Conservation (phyloP, 164 flowering plant genomes). For the Stephania yunnanensis region DNA sequence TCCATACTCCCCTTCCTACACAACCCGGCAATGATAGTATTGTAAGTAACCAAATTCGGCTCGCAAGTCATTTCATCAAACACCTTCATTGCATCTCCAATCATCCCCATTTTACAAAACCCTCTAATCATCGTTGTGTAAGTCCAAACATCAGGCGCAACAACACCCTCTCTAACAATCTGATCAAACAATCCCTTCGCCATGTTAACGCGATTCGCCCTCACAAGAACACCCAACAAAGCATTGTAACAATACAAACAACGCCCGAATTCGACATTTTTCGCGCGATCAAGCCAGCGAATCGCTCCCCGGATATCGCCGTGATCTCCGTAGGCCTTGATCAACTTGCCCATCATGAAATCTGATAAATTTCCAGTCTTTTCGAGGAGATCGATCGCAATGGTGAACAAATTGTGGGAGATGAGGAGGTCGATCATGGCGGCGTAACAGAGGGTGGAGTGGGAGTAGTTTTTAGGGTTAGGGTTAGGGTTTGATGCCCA, state of each 20-base stretch:
- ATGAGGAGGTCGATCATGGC: conserved; percentile 41
- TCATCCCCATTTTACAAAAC: conserved; percentile 38
- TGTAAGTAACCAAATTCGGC: conserved; percentile 37
- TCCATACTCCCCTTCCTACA: conserved; percentile 36
- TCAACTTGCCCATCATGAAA: conserved; percentile 30
- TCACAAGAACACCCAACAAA: conserved; percentile 39
- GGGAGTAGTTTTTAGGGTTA: conserved; percentile 38
- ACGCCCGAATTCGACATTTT: conserved; percentile 15
- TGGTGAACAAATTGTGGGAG: conserved; percentile 33
- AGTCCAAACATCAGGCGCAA: conserved; percentile 40
- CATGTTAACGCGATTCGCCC: conserved; percentile 19
- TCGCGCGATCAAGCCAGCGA: conserved; percentile 35
- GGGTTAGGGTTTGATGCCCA: conserved; percentile 44
- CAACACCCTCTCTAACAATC: conserved; percentile 27
- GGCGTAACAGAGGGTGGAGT: conserved; percentile 30
- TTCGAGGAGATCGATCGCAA: conserved; percentile 31
- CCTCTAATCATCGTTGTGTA: conserved; percentile 44
- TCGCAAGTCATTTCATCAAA: conserved; percentile 40
- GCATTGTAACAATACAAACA: conserved; percentile 41
- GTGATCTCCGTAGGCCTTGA: conserved; percentile 35
- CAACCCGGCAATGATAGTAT: conserved; percentile 36
- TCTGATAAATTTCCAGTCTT: conserved; percentile 22
- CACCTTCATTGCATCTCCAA: conserved; percentile 37
- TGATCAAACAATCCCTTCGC: conserved; percentile 32
- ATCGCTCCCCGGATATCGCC: conserved; percentile 38